phyloP scores from a whole-genome alignment of 257 asterid species.

The Anisodus acutangulus region DNA sequence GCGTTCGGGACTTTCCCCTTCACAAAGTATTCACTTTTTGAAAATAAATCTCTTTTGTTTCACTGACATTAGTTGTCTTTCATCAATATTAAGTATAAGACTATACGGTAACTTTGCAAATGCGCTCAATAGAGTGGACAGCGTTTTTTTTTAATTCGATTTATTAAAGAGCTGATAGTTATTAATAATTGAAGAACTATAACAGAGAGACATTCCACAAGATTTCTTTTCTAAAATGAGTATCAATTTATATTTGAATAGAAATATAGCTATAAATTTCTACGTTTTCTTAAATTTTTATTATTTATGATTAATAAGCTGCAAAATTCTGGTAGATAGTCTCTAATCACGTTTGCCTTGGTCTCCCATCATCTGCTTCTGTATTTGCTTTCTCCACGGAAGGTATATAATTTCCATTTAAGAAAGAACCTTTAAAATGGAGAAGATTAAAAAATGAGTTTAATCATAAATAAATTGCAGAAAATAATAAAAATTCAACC shows the following conservation, averaged over 20 bases:
- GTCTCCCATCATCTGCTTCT: conserved; percentile 19
- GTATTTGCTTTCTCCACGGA: background rate
- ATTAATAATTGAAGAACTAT: too few relatives aligned
- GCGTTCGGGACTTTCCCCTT: too few relatives aligned
- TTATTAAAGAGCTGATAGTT: too few relatives aligned
- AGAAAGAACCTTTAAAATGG: background rate
- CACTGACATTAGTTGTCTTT: background rate
- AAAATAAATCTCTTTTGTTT: too few relatives aligned
- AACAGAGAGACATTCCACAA: background rate
- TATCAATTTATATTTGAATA: background rate
- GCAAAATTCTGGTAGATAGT: background rate
- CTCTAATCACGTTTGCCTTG: background rate
- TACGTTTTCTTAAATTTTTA: background rate
- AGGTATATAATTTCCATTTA: background rate
- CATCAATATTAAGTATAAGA: background rate
- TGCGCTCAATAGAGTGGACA: background rate
- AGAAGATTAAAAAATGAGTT: background rate
- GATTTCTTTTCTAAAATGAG: background rate
- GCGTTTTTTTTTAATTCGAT: background rate
- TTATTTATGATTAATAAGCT: background rate
- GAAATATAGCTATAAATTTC: background rate
- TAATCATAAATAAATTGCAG: background rate
- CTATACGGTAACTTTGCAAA: background rate
- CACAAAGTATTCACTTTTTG: too few relatives aligned
- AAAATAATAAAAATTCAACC: background rate